Conservation (phyloP, 306 rosid species). For the Quercus engelmannii region DNA sequence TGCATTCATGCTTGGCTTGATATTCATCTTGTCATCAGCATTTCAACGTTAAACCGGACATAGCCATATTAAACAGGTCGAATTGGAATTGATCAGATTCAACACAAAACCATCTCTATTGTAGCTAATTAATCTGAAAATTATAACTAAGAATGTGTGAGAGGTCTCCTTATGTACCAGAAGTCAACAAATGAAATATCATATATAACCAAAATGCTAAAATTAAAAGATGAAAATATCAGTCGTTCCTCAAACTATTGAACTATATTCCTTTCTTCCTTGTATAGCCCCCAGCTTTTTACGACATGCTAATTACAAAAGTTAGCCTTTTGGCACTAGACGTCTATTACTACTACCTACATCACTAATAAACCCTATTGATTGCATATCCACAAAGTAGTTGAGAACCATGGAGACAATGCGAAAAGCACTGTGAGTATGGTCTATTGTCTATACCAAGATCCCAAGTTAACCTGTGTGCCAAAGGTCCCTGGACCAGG, state of each 20-base stretch:
- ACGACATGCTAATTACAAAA: no score
- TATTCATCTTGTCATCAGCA: not conserved
- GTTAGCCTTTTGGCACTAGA: not conserved
- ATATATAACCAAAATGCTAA: not conserved
- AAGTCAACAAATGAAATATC: not conserved
- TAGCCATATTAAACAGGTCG: not conserved
- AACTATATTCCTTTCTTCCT: no score
- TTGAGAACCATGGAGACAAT: not conserved
- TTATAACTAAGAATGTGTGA: no score
- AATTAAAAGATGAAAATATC: not conserved
- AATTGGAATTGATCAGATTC: not conserved
- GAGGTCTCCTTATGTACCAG: not conserved
- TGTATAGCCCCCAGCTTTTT: no score
- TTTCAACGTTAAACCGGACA: not conserved
- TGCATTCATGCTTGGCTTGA: no score
- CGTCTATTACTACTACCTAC: not conserved
- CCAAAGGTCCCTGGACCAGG: conserved; percentile 2
- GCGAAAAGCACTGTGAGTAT: not conserved
- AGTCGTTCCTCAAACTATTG: not conserved
- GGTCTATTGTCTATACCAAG: not conserved
- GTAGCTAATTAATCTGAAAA: no score
- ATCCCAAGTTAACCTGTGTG: conserved; percentile 10
- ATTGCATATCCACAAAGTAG: not conserved
- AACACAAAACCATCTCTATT: not conserved
- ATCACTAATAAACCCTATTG: not conserved